Conservation (phyloP, 768 basidiomycete species). For the Roridomyces roridus region DNA sequence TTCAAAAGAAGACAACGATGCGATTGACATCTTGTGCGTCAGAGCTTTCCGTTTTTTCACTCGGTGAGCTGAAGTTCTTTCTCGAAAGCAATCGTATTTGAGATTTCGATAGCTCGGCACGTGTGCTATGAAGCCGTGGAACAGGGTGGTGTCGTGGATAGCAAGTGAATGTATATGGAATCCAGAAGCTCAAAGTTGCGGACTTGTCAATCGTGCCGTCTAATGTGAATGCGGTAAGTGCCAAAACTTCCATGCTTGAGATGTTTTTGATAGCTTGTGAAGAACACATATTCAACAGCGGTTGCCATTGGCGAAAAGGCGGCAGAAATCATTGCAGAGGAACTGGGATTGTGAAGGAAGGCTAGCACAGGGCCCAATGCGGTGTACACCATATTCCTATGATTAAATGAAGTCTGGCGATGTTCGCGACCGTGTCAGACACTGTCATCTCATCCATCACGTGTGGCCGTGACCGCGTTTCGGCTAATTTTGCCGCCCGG, state of each 20-base stretch:
- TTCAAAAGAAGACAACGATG: no score
- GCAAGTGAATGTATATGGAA: no score
- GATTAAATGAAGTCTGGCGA: no score
- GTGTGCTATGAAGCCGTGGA: conserved; percentile 70
- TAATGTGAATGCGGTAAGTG: background rate
- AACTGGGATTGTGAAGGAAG: no score
- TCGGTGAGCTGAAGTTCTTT: conserved; percentile 39
- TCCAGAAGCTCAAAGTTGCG: conserved; percentile 62
- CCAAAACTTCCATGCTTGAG: background rate
- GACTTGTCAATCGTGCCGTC: conserved; percentile 35
- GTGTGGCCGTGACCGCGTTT: no score
- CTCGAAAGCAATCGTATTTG: background rate
- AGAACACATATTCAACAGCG: conserved; percentile 49
- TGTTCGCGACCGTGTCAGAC: no score
- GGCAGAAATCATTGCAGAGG: no score
- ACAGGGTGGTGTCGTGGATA: no score
- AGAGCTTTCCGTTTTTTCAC: conserved; percentile 50
- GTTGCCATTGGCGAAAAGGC: conserved; percentile 67
- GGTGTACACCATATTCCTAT: no score
- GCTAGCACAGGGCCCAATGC: no score
- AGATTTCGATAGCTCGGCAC: conserved; percentile 68
- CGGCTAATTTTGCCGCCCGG: no score
- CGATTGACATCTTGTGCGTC: conserved; percentile 45
- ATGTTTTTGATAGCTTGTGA: conserved; percentile 34
- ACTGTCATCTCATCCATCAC: no score